Conservation (phyloP, 305 asterid species). For the Fraxinus platypoda region DNA sequence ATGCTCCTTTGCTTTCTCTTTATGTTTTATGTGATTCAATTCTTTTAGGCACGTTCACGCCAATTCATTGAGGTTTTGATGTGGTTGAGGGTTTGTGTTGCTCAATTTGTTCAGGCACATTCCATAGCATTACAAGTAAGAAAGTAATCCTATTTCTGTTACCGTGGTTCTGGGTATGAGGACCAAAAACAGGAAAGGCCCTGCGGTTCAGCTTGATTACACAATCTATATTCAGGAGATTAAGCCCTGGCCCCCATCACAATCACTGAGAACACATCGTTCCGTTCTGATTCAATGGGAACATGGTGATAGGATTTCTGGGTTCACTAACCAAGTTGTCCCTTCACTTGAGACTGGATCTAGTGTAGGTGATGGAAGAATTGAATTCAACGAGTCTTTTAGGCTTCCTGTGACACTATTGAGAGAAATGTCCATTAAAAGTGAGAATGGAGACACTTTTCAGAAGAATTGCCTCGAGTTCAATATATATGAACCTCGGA, state of each 20-base stretch:
- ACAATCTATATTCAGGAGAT: conserved; percentile 58
- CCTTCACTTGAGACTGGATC: conserved; percentile 59
- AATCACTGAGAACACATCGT: conserved; percentile 53
- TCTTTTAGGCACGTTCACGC: neutral
- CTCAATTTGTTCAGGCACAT: conserved; percentile 20
- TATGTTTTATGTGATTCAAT: neutral
- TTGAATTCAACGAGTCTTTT: conserved; percentile 59
- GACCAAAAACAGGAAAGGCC: conserved; percentile 53
- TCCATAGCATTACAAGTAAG: conserved; percentile 11
- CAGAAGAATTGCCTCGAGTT: conserved; percentile 72
- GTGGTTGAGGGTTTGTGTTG: conserved; percentile 21
- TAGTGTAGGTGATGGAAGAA: conserved; percentile 54
- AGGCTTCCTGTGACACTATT: conserved; percentile 49
- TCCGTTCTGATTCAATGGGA: conserved; percentile 81
- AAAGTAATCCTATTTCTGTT: conserved; percentile 22
- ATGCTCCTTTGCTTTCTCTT: neutral
- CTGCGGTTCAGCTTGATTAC: conserved; percentile 59
- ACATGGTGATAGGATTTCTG: conserved; percentile 54
- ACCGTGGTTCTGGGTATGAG: conserved; percentile 62
- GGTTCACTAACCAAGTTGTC: conserved; percentile 61
- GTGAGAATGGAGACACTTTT: conserved; percentile 46
- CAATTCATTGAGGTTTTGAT: neutral
- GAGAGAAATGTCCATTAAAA: conserved; percentile 49
- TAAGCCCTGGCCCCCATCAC: conserved; percentile 94
- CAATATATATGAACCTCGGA: conserved; percentile 69